Conservation (phyloP, 108 stramenopile genomes). For the Pseudonitzschia multiseries region DNA sequence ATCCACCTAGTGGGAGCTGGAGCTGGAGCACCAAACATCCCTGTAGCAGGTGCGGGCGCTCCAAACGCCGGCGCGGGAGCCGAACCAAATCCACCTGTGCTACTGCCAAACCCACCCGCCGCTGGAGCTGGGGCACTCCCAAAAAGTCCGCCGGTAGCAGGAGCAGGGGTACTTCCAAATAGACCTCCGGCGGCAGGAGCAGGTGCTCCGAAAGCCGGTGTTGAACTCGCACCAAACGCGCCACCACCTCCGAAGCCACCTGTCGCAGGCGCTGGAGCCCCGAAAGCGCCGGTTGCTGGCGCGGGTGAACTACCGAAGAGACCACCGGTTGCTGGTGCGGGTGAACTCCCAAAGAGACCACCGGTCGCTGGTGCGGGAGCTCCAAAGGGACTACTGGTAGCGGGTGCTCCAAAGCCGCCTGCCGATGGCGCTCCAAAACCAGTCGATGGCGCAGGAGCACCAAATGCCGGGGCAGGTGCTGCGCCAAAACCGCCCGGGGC, state of each 20-base stretch:
- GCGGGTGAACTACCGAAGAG: slow-evolving; percentile 49
- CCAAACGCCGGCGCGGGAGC: slow-evolving; percentile 43
- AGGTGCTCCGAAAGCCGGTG: slow-evolving; percentile 49
- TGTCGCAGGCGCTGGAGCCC: slow-evolving; percentile 49
- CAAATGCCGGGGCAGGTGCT: slow-evolving; percentile 46
- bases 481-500: slow-evolving; percentile 51
- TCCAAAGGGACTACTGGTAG: slow-evolving; percentile 44
- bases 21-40: slow-evolving; percentile 55
- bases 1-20: slow-evolving; percentile 43
- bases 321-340: slow-evolving; percentile 36
- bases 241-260: neutral
- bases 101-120: slow-evolving; percentile 36
- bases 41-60: slow-evolving; percentile 52
- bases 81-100: slow-evolving; percentile 24
- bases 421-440: slow-evolving; percentile 47
- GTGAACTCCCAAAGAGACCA: slow-evolving; percentile 33
- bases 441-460: slow-evolving; percentile 15
- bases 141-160: slow-evolving; percentile 42
- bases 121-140: slow-evolving; percentile 50
- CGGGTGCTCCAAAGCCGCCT: slow-evolving; percentile 60
- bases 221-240: neutral
- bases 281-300: slow-evolving; percentile 53
- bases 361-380: slow-evolving; percentile 44
- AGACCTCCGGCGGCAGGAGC: slow-evolving; percentile 33
- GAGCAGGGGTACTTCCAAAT: slow-evolving; percentile 48